Evolutionary conservation across 2,329 filamentous ascomycete genomes (phyloP), one percentile per base, ranked within the genome.

Genomic region (Anthostomella pinea): DNA sequence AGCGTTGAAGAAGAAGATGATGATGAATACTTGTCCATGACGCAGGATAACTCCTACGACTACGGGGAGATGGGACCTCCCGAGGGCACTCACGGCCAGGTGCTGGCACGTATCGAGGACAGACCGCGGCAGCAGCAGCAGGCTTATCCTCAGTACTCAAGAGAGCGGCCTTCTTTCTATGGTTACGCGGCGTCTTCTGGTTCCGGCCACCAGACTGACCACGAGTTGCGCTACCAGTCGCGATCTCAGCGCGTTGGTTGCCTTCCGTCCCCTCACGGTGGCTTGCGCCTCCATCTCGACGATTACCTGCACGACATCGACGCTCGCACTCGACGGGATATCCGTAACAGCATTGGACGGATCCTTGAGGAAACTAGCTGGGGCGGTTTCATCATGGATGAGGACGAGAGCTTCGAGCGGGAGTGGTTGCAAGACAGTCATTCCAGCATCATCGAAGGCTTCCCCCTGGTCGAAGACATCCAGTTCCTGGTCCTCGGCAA

Each of bases 381-480:
- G 39, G 14, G 16, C 8, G 19, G 13, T 11, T 3, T n/a, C 9
- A 19, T 20, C 6, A 6, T 11, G 2, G 34, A 38, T 9, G 34
- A 38, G 3, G 21, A 30, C 9, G 13, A 34, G 13, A 33, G 26
- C 31, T 42, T 26, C 5, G 3, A 14, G 7, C 11, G 16, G 7
- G 19, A 8, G 6, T 31, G 29, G 29, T n/a, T n/a, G n/a, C n/a
- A n/a, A n/a, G n/a, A n/a, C n/a, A n/a, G 10, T n/a, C 4, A 11
- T 6, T 6, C 29, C 11, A 21, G 16, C 29, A 11, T 31, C 2
- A 11, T 59, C 20, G 43, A 41, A n/a, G 59, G 59, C 1, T 56
- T 62, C 21, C 60, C 61, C 4, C 48, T 63, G 27, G 49, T 62
- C 11, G 59, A 63, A 37, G 38, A 56, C 6, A 51, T 63, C n/a